These are phyloP conservation scores for Aureobasidium vineae DNA, from an alignment of 2,329 filamentous ascomycete genomes.

Conservation along the genomic window DNA sequence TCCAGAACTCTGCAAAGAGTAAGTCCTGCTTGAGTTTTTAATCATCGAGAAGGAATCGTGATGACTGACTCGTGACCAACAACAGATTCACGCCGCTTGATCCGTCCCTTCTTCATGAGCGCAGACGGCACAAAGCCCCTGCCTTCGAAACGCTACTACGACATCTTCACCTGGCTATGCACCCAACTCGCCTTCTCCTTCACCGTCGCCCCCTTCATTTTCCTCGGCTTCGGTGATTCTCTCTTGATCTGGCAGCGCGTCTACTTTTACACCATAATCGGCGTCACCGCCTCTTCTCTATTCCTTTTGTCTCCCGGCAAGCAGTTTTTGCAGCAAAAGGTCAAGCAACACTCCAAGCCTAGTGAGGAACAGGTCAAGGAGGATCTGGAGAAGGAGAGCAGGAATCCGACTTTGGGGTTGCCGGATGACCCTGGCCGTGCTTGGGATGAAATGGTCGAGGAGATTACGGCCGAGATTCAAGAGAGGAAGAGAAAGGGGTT, in stretches of 20 bases:
- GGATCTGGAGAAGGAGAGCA: slow-evolving; percentile 44
- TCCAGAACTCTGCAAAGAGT: slow-evolving; percentile 96
- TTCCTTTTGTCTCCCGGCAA: slow-evolving; percentile 83
- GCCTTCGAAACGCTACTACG: slow-evolving; percentile 79
- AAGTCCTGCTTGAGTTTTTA: slow-evolving; percentile 41
- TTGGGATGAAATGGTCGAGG: slow-evolving; percentile 72
- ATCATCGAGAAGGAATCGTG: background rate
- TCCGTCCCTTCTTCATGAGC: slow-evolving; percentile 91
- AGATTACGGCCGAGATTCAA: slow-evolving; percentile 72
- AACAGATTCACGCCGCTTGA: slow-evolving; percentile 78
- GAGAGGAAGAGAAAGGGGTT: slow-evolving; percentile 50
- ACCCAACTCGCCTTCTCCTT: slow-evolving; percentile 87
- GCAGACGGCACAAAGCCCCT: slow-evolving; percentile 68
- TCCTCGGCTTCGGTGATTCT: slow-evolving; percentile 70
- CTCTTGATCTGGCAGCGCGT: slow-evolving; percentile 77
- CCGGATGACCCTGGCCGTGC: slow-evolving; percentile 73
- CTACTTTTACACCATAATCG: slow-evolving; percentile 81
- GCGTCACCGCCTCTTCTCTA: slow-evolving; percentile 61
- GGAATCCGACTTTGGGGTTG: slow-evolving; percentile 59
- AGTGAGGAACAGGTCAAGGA: slow-evolving; percentile 38
- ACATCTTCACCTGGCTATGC: slow-evolving; percentile 68
- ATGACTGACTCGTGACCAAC: slow-evolving; percentile 18
- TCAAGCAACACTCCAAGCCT: slow-evolving; percentile 40
- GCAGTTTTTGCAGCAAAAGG: slow-evolving; percentile 41
- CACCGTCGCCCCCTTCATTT: slow-evolving; percentile 76